Conservation (phyloP, 1,139 yeast species). For the Blastobotrys illinoisensis region DNA sequence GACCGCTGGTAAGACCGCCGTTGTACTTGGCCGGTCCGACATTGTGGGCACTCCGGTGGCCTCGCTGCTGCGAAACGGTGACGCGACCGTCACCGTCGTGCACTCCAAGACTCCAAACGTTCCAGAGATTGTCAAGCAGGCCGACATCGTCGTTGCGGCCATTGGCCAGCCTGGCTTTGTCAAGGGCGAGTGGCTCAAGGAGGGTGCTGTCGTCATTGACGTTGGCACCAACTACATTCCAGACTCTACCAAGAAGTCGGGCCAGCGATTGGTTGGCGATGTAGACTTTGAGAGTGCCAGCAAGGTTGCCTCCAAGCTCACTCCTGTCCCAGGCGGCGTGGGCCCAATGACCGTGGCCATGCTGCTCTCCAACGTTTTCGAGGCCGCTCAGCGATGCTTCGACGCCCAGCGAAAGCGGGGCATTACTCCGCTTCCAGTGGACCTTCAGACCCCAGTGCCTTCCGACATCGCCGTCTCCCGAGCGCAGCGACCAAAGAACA, state of each 20-base stretch:
- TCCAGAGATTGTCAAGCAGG: constrained; percentile 54
- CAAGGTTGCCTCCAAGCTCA: constrained; percentile 64
- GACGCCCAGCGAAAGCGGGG: constrained; percentile 27
- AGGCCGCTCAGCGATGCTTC: constrained; percentile 59
- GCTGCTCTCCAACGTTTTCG: constrained; percentile 78
- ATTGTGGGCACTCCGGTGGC: constrained; percentile 95
- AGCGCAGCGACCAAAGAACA: constrained; percentile 80
- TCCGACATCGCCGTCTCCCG: constrained; percentile 90
- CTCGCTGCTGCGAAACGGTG: constrained; percentile 65
- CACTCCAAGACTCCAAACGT: constrained; percentile 73
- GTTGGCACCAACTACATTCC: constrained; percentile 91
- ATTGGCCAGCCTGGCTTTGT: constrained; percentile 81
- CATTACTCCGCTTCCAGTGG: constrained; percentile 55
- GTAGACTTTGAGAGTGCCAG: constrained; percentile 72
- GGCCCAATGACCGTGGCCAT: constrained; percentile 99
- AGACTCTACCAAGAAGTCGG: constrained; percentile 72
- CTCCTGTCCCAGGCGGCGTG: constrained; percentile 99
- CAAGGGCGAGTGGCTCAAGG: constrained; percentile 84
- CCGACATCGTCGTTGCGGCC: constrained; percentile 91
- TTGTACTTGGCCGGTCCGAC: constrained; percentile 91
- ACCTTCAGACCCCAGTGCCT: constrained; percentile 80
- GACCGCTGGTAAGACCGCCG: constrained; percentile 77
- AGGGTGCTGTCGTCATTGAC: constrained; percentile 82
- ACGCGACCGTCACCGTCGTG: constrained; percentile 81
- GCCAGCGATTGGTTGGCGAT: constrained; percentile 87